These are phyloP conservation scores for Leishmania amazonensis DNA, from an alignment of 208 protist genomes.

Conservation along the genomic window DNA sequence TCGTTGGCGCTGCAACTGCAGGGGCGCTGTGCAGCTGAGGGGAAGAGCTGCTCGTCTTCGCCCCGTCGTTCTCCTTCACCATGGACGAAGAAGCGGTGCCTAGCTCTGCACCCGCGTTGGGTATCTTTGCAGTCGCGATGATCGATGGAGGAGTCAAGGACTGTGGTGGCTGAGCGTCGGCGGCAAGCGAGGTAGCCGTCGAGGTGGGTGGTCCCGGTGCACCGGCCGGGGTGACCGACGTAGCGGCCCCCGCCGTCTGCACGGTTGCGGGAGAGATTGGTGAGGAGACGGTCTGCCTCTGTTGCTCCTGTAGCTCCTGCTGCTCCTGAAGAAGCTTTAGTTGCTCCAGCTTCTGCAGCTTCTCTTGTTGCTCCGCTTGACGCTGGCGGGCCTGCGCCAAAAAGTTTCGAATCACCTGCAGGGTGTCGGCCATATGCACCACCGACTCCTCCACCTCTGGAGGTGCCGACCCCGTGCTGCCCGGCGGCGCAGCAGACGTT, in stretches of 20 bases:
- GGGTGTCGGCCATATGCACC: conserved; percentile 24
- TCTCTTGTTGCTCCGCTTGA: conserved; percentile 19
- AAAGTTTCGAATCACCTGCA: conserved; percentile 33
- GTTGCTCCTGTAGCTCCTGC: conserved; percentile 12
- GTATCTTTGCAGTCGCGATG: background rate
- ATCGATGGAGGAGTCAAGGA: conserved; percentile 10
- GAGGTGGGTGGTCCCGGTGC: background rate
- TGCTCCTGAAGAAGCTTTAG: conserved; percentile 15
- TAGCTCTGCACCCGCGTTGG: background rate
- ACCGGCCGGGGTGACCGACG: background rate
- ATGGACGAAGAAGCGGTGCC: background rate
- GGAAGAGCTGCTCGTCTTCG: background rate
- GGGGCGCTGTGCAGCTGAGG: conserved; percentile 2
- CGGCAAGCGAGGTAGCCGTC: background rate
- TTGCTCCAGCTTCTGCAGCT: conserved; percentile 12
- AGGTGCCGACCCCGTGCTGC: background rate
- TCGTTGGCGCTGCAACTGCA: background rate
- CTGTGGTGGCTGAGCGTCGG: conserved; percentile 1
- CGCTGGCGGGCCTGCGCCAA: conserved; percentile 30
- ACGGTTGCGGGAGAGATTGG: background rate
- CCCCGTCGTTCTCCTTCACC: background rate
- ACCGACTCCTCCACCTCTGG: conserved; percentile 19
- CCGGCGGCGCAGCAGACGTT: conserved; percentile 8
- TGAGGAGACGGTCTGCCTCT: conserved; percentile 8
- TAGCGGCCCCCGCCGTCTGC: background rate